Conservation (phyloP, 108 stramenopile species). For the Skeletonema potamos region DNA sequence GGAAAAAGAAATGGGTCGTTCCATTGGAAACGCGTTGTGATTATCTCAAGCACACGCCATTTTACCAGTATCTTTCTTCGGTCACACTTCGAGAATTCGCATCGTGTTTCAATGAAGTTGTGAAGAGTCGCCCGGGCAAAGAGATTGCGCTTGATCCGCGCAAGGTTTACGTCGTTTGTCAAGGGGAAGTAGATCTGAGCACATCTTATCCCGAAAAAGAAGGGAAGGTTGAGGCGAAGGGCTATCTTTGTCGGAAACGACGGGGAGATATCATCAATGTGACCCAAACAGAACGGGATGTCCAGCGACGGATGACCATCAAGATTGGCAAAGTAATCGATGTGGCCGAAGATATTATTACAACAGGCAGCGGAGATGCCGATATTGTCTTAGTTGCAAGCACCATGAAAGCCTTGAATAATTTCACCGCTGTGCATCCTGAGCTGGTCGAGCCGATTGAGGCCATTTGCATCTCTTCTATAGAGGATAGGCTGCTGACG, state of each 20-base stretch:
- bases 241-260: constrained; percentile 51
- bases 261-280: constrained; percentile 50
- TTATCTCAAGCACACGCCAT: constrained; percentile 43
- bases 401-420: constrained; percentile 31
- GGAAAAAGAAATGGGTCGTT: constrained; percentile 2
- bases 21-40: constrained; percentile 16
- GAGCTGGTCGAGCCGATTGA: constrained; percentile 26
- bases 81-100: constrained; percentile 47
- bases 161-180: constrained; percentile 36
- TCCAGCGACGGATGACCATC: constrained; percentile 26
- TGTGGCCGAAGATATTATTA: constrained; percentile 38
- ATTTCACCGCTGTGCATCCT: constrained; percentile 34
- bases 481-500: constrained; percentile 33
- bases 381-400: constrained; percentile 27
- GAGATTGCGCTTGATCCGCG: constrained; percentile 20
- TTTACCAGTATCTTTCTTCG: constrained; percentile 39
- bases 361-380: constrained; percentile 16
- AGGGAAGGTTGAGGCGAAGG: constrained; percentile 42
- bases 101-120: constrained; percentile 19
- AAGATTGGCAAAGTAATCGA: constrained; percentile 30
- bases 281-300: constrained; percentile 33
- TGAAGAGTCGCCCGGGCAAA: constrained; percentile 14
- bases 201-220: constrained; percentile 30
- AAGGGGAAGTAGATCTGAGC: constrained; percentile 41
- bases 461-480: constrained; percentile 30